A percentile compares a stretch with the other conserved stretches of the same genome.
Conservation (phyloP, 2,329 filamentous ascomycete genomes). For the Colletotrichum incanum region DNA sequence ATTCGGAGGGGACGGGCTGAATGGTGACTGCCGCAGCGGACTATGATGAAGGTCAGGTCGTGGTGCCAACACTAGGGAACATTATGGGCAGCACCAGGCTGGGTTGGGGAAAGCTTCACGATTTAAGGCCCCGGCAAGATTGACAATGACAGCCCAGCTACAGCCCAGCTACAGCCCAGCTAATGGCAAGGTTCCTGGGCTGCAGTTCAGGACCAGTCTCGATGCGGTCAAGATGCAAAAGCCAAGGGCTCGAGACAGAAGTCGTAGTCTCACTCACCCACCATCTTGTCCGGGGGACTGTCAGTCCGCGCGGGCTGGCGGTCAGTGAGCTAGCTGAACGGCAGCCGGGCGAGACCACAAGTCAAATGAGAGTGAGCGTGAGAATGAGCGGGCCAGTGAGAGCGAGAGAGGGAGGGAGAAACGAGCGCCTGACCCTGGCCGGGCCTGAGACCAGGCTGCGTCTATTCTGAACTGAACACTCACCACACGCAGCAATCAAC, state of each 20-base stretch:
- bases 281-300: no score
- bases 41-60: neutral
- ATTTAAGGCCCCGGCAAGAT: constrained; percentile 21
- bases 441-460: neutral
- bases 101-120: constrained; percentile 18
- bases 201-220: neutral
- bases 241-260: constrained; percentile 1
- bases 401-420: neutral
- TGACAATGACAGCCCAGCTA: constrained; percentile 35
- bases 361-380: neutral
- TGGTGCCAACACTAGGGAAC: neutral
- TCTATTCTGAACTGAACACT: neutral
- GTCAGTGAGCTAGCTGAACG: constrained; percentile 4
- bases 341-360: neutral
- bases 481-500: neutral
- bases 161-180: constrained; percentile 22
- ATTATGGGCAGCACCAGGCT: constrained; percentile 18
- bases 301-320: no score
- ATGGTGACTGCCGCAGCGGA: neutral
- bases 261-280: neutral
- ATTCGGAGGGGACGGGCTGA: neutral
- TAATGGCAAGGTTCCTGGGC: constrained; percentile 28
- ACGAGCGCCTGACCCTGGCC: neutral
- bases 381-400: neutral
- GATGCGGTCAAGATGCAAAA: constrained; percentile 3